phyloP scores from a whole-genome alignment of 805 yeast genomes.

The Ogataea nakhonphanomensis region DNA sequence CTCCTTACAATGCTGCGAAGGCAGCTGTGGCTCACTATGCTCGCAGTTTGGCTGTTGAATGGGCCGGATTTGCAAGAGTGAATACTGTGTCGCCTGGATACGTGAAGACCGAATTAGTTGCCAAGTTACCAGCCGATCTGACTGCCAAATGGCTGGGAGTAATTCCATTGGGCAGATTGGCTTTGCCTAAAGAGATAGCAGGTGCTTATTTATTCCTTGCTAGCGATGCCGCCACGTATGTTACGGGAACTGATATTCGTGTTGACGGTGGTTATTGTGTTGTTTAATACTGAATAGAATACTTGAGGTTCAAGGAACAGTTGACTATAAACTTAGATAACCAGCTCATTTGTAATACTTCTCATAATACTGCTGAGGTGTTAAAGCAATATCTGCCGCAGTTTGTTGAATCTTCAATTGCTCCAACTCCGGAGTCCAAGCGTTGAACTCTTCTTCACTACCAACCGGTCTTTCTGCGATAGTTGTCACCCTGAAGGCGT shows the following conservation, averaged over 20 bases:
- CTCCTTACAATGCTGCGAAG: constrained; percentile 82
- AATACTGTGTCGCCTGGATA: constrained; percentile 86
- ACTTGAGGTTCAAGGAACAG: background rate
- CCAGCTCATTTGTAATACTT: constrained; percentile 1
- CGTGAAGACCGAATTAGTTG: constrained; percentile 66
- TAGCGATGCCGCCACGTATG: constrained; percentile 73
- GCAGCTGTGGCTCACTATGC: constrained; percentile 78
- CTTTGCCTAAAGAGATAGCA: constrained; percentile 64
- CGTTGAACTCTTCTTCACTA: constrained; percentile 29
- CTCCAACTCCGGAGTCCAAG: constrained; percentile 33
- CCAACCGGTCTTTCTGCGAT: constrained; percentile 64
- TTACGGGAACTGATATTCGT: constrained; percentile 72
- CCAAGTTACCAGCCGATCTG: constrained; percentile 42
- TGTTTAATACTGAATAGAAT: constrained; percentile 29
- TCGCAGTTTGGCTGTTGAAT: constrained; percentile 79
- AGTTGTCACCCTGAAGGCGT: constrained; percentile 70
- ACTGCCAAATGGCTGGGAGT: constrained; percentile 46
- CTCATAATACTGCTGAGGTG: constrained; percentile 23
- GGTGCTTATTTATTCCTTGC: constrained; percentile 82
- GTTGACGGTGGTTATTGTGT: constrained; percentile 78
- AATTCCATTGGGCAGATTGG: constrained; percentile 74
- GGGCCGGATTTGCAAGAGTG: constrained; percentile 86
- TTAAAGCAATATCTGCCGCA: constrained; percentile 15
- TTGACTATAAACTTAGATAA: background rate
- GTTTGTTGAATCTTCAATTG: constrained; percentile 15